These are phyloP conservation scores for Zizania palustris DNA, from an alignment of 202 grass and related monocot species.

Conservation along the genomic window DNA sequence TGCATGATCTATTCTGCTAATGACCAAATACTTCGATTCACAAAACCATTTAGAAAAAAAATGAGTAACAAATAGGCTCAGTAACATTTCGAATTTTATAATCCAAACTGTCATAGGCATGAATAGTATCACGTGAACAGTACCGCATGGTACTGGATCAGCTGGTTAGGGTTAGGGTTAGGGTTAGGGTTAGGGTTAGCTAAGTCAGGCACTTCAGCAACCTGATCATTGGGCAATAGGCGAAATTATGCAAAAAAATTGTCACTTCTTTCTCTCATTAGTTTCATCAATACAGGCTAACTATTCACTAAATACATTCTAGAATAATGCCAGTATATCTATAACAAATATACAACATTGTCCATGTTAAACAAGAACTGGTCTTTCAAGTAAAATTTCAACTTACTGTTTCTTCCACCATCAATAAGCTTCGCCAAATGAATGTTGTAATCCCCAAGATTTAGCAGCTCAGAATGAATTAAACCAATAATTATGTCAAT, in stretches of 20 bases:
- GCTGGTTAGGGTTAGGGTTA: no score
- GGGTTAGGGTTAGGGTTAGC: no score
- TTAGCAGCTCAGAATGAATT: slow-evolving; percentile 85
- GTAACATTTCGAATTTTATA: background rate
- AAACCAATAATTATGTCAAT: slow-evolving; percentile 74
- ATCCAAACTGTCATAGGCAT: background rate
- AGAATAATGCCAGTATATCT: background rate
- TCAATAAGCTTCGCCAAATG: slow-evolving; percentile 96
- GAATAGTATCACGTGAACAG: no score
- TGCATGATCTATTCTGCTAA: background rate
- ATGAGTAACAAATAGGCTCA: background rate
- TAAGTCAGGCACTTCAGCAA: background rate
- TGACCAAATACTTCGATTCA: background rate
- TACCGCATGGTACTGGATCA: no score
- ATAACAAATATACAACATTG: background rate
- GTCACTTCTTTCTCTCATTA: background rate
- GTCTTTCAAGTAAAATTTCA: slow-evolving; percentile 20
- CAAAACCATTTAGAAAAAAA: background rate
- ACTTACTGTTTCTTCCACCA: slow-evolving; percentile 93
- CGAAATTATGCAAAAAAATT: background rate
- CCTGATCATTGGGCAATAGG: background rate
- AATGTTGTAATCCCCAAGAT: slow-evolving; percentile 83
- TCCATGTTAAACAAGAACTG: background rate
- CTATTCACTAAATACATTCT: background rate
- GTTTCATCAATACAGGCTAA: background rate